These are phyloP conservation scores for Raffaelea arxii DNA, from an alignment of 2,329 filamentous ascomycete genomes.

Conservation along the genomic window DNA sequence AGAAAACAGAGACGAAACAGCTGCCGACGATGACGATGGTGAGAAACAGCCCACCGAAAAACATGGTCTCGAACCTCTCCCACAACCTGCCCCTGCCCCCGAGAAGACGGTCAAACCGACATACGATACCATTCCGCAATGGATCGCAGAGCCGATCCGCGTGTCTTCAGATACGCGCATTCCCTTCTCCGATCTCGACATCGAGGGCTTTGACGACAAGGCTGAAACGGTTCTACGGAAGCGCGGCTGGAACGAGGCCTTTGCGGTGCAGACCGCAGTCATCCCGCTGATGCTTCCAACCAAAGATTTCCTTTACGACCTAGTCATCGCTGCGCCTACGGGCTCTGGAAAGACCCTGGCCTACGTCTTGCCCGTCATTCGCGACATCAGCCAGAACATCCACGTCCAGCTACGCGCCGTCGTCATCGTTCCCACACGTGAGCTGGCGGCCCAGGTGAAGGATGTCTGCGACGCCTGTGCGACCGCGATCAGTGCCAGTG, in stretches of 20 bases:
- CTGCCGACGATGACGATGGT: neutral
- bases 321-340: conserved; percentile 86
- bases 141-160: conserved; percentile 68
- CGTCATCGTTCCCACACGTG: conserved; percentile 82
- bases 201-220: conserved; percentile 45
- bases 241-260: conserved; percentile 61
- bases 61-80: conserved; percentile 70
- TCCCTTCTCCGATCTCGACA: conserved; percentile 38
- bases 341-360: conserved; percentile 93
- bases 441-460: conserved; percentile 79
- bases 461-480: conserved; percentile 68
- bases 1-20: conserved; percentile 6
- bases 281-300: conserved; percentile 69
- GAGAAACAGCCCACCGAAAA: conserved; percentile 25
- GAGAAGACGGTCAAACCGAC: conserved; percentile 49
- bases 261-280: conserved; percentile 71
- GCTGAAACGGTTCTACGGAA: conserved; percentile 52
- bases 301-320: conserved; percentile 54
- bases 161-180: conserved; percentile 50
- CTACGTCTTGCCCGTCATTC: conserved; percentile 78
- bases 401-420: conserved; percentile 59
- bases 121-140: conserved; percentile 71
- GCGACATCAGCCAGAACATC: conserved; percentile 51
- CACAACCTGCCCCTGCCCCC: conserved; percentile 59
- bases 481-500: conserved; percentile 33